Base-by-base conservation (phyloP, 2,329 filamentous ascomycete species). In the Fusarium sp. region DNA sequence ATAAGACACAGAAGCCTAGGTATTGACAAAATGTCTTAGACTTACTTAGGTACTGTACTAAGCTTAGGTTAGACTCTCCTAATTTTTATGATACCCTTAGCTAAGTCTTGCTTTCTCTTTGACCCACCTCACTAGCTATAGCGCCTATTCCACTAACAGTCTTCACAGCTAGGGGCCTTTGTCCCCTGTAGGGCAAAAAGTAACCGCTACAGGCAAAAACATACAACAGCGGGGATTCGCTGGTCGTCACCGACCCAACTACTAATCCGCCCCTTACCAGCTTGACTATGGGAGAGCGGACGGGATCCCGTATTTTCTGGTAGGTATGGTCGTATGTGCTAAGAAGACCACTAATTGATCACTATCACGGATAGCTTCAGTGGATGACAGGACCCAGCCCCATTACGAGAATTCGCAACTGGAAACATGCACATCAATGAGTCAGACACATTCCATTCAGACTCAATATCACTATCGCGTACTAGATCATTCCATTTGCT, bases 231-330 rank as follows among this genome's bases (percentile, higher is more conserved):
- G 42, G 42, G 42, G 42, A 44, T 44, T 44, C 42, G 42, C 42
- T 44, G 42, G 42, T 44, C 42, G 42, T 44, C 42, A 44, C 42
- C 42, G 42, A 44, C 42, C 42, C 42, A 44, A 44, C 42, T 44
- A 44, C 42, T 44, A 44, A 44, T 44, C 21, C 42, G 42, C 21
- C n/a, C 26, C 26, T 28, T 28, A 28, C 26, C 26, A 44, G 42
- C 42, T 44, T 44, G 42, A 44, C 42, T 44, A 44, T 44, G 42
- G 42, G 42, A 44, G 42, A 44, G 42, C 42, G 42, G 42, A 44
- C 42, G 42, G 42, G 42, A 44, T 44, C 42, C 42, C 42, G 42
- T 44, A 44, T 44, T 44, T 44, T 44, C 42, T 44, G n/a, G 21
- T 25, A 44, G 42, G 42, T 44, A 44, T 44, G 23, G 23, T 44